phyloP scores from a whole-genome alignment of 2,329 filamentous ascomycete species.

The Colletotrichum godetiae region DNA sequence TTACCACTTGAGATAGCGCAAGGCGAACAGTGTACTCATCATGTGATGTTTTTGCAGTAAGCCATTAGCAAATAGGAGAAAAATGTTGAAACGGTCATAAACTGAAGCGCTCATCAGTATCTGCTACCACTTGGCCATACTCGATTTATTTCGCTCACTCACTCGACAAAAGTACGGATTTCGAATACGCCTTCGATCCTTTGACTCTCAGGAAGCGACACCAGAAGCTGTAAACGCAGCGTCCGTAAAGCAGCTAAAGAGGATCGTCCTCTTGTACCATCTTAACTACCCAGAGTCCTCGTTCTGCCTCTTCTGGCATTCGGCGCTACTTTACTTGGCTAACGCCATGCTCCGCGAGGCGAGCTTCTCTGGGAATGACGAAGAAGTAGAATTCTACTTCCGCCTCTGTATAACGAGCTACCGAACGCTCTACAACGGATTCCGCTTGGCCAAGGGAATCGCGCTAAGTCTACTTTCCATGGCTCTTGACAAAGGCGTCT shows the following conservation, averaged over 20 bases:
- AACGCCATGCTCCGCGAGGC: slow-evolving; percentile 48
- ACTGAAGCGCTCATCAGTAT: slow-evolving; percentile 41
- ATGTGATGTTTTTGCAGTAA: slow-evolving; percentile 50
- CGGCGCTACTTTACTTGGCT: slow-evolving; percentile 50
- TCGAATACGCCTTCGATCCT: slow-evolving; percentile 41
- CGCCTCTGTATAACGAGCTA: slow-evolving; percentile 52
- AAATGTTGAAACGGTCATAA: background rate
- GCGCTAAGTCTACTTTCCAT: slow-evolving; percentile 49
- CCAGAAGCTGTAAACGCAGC: slow-evolving; percentile 45
- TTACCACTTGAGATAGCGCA: slow-evolving; percentile 43
- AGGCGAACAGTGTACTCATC: slow-evolving; percentile 42
- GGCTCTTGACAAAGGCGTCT: slow-evolving; percentile 46
- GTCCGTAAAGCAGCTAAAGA: slow-evolving; percentile 51
- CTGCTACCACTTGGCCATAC: slow-evolving; percentile 50
- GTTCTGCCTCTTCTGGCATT: slow-evolving; percentile 53
- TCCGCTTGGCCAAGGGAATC: slow-evolving; percentile 48
- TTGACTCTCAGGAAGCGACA: slow-evolving; percentile 42
- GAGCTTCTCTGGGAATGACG: slow-evolving; percentile 25
- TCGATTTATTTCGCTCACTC: slow-evolving; percentile 48
- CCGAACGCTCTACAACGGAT: slow-evolving; percentile 46
- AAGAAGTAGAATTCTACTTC: slow-evolving; percentile 48
- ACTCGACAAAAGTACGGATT: slow-evolving; percentile 16
- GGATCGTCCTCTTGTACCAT: slow-evolving; percentile 50
- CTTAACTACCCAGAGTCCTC: slow-evolving; percentile 44
- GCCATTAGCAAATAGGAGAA: slow-evolving; percentile 30